Evolutionary conservation across 345 rosid genomes (phyloP), one percentile per base, ranked within the genome.

Genomic region (Schrenkiella parvula): DNA sequence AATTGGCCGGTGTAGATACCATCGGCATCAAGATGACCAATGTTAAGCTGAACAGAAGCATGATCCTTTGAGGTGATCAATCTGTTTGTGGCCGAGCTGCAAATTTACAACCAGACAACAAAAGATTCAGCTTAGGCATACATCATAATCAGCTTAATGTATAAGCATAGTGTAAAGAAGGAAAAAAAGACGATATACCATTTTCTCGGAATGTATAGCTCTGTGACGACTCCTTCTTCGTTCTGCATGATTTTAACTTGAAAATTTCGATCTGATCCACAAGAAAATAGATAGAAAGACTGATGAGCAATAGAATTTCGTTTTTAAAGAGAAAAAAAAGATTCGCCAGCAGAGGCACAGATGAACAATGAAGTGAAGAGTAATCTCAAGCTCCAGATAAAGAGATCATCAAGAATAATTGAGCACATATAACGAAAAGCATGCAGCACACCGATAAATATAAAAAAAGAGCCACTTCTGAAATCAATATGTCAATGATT

Each of bases 151-250:
- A 63, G n/a, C 63, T 22, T 19, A 25, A 1, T 8, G 8, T 4
- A 1, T 6, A 29, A 29, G 32, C 21, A 53, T 0, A 10, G 14
- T n/a, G 23, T 13, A 17, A 4, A n/a, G 2, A 17, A 22, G 2
- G 9, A 58, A 2, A 1, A 2, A 18, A 2, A 11, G 44, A 2
- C 29, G 2, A 32, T 2, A 23, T 78, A 93, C 97, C 97, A 91
- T 70, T 93, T 93, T 71, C 98, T 85, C 15, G 97, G 97, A 80
- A 88, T 89, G 87, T 88, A 91, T 6, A 93, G 91, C 73, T 93
- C 97, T 72, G 89, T 91, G 75, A 80, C 77, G 3, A 85, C 82
- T 3, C 97, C 98, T 70, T 89, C 97, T 25, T 95, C 97, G 90
- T 91, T 95, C 85, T 95, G 95, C 99, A 95, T 91, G 58, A 7